Base-by-base conservation (phyloP, 306 rosid genomes). In the Prunus mira region DNA sequence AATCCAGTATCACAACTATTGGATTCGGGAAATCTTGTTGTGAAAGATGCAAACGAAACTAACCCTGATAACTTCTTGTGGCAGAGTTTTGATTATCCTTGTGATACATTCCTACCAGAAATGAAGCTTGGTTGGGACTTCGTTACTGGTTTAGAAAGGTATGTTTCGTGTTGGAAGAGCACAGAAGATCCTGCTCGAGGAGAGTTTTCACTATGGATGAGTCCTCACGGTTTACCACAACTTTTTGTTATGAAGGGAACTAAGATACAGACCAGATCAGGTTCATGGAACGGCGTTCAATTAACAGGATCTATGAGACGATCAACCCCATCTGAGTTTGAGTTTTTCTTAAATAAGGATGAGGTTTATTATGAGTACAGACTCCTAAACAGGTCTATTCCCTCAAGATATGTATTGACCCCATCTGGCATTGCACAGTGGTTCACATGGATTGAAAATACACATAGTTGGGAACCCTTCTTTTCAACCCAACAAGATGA, bases 121-220 rank as follows among this genome's bases (percentile, higher is more conserved):
- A 22, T 84, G 88, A 72, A 54, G 49, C 2, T 80, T 2, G 91
- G 91, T 9, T 85, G 85, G 88, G 79, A 87, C 78, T 67, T 75
- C 0, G 74, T 24, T 51, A 83, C 62, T 0, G 77, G 82, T 46
- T 65, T 81, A 3, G 73, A 85, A 1, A 15, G 87, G 72, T 67
- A 73, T 3, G 6, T 82, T 12, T 61, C 85, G 0, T 72, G 84
- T 12, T 85, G 89, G 88, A 85, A 76, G 69, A 82, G 52, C 30
- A 18, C 79, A 69, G 73, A 85, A 8, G 89, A 87, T 66, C 89
- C 89, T 41, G 86, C 89, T 54, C 84, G 80, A 1, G 89, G 89
- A 47, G 84, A 62, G 20, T 82, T 81, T 3, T 24, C 72, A 0
- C 57, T 69, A 50, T 73, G 84, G 70, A 28, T 71, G 24, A 43